Conservation (phyloP, 2,329 filamentous ascomycete genomes). For the Paraphoma sp. region DNA sequence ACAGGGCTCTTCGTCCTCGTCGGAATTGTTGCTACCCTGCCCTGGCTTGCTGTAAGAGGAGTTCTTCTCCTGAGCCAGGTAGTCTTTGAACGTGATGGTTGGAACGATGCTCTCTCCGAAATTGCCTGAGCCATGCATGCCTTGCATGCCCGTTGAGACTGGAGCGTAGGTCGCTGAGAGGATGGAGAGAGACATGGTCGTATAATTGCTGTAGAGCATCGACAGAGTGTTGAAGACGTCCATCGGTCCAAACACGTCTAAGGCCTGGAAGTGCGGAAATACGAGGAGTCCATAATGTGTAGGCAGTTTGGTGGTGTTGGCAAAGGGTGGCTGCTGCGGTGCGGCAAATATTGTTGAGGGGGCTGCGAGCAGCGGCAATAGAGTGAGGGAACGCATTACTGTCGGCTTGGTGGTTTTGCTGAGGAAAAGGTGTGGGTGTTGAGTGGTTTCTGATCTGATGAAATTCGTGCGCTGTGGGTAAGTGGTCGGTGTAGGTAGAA, state of each 20-base stretch:
- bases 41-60: neutral
- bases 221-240: constrained; percentile 50
- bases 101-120: constrained; percentile 53
- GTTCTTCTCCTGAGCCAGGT: constrained; percentile 44
- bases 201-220: constrained; percentile 27
- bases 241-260: constrained; percentile 53
- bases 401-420: neutral
- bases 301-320: constrained; percentile 30
- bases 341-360: constrained; percentile 12
- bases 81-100: constrained; percentile 60
- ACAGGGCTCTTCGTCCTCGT: constrained; percentile 1
- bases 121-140: constrained; percentile 6
- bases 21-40: neutral
- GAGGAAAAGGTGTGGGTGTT: neutral
- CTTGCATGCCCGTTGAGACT: constrained; percentile 31
- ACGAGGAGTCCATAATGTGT: constrained; percentile 32
- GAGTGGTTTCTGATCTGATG: neutral
- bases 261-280: constrained; percentile 34
- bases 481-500: neutral
- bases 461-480: neutral
- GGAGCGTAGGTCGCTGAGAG: constrained; percentile 37
- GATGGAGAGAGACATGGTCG: constrained; percentile 32
- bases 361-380: constrained; percentile 14
- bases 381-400: constrained; percentile 14
- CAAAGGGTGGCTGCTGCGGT: constrained; percentile 17